Base-by-base conservation (phyloP, 106 monocot genomes). In the Dactylorhiza incarnata region DNA sequence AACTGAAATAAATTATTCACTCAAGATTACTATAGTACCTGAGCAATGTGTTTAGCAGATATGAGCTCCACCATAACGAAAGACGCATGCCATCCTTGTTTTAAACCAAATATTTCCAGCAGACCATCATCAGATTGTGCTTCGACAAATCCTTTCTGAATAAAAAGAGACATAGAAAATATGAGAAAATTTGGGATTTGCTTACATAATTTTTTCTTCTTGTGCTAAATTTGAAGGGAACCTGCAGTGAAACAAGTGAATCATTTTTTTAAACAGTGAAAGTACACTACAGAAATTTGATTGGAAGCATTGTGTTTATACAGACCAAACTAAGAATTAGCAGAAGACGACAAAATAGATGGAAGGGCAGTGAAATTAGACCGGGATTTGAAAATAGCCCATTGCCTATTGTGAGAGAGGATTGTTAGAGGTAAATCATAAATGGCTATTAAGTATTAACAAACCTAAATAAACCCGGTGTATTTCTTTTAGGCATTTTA, bases 61-160 rank as follows among this genome's bases (percentile, higher is more conserved):
- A 97, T 94, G 61, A 97, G 87, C 51, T 97, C 97, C 62, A 87
- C 87, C 97, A 97, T 94, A 46, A 97, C 97, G 62, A 97, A 86
- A 20, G 93, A 87, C 61, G 97, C 97, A 85, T 97, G 97, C 97
- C 97, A 97, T 48, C 97, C 93, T 88, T 96, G 95, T 83, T 96
- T 96, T 43, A 96, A 80, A 68, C 95, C 95, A 77, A 96, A 87
- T n/a, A 96, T 96, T 82, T 96, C 95, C 58, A 96, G 80, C 73
- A 93, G 85, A 44, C 97, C 97, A 87, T 93, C 97, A 83, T 97
- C 97, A 43, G 75, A 77, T 79, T 94, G 93, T 20, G 93, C 97
- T 78, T 93, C 91, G 15, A 94, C 87, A 85, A 97, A 94, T 16
- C 97, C 97, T 89, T 72, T 91, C 97, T 97, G 62, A 49, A 72